Evolutionary conservation across 2,329 filamentous ascomycete genomes (phyloP).

Genomic region (Xylaria sp.): DNA sequence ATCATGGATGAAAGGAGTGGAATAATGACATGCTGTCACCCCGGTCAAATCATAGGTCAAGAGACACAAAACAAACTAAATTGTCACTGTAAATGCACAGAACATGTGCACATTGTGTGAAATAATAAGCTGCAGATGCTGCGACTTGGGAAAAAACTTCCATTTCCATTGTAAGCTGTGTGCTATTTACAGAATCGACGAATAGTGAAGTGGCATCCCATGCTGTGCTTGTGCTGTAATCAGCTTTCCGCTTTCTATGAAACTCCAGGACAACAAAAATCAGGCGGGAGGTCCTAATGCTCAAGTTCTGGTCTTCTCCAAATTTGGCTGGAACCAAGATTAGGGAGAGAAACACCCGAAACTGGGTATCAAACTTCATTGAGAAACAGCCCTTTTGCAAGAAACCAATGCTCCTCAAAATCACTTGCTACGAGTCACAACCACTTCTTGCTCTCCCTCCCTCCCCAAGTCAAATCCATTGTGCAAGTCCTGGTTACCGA

Average conservation of each 20-base stretch:
- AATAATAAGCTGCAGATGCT: conserved; percentile 6
- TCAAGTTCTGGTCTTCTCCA: conserved; percentile 37
- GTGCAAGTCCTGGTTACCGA: conserved; percentile 15
- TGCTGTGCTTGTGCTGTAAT: conserved; percentile 37
- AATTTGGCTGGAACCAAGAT: conserved; percentile 42
- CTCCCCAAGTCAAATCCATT: conserved; percentile 33
- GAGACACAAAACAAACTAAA: not conserved
- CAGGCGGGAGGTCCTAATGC: conserved; percentile 24
- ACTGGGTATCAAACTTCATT: conserved; percentile 37
- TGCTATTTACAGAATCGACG: conserved; percentile 48
- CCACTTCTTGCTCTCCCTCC: conserved; percentile 23
- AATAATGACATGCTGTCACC: not conserved
- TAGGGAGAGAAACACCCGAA: conserved; percentile 30
- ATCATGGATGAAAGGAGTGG: not conserved
- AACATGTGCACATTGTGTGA: conserved; percentile 1
- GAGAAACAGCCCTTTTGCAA: conserved; percentile 33
- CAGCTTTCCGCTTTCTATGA: conserved; percentile 36
- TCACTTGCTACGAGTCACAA: conserved; percentile 19
- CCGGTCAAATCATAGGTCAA: not conserved
- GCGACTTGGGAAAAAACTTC: conserved; percentile 33
- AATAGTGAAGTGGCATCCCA: conserved; percentile 39
- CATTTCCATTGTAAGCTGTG: conserved; percentile 42
- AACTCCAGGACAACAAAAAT: conserved; percentile 30
- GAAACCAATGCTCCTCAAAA: conserved; percentile 41
- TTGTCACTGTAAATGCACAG: not conserved